A percentile compares a stretch with the other conserved stretches of the same genome.
phyloP scores from a whole-genome alignment of 169 alveolate species.

The Plasmodium inui region DNA sequence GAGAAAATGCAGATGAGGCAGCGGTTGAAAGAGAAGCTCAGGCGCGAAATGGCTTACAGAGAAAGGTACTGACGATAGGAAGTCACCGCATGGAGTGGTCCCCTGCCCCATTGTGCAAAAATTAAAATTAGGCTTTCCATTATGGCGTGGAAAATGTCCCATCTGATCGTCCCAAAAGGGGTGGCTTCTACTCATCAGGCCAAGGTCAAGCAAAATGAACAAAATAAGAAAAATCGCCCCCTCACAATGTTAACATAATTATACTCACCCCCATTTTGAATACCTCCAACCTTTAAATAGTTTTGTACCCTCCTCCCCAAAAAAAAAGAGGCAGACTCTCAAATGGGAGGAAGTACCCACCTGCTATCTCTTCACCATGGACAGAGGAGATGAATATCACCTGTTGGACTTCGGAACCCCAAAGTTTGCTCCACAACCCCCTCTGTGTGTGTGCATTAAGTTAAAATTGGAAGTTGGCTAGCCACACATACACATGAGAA shows the following conservation, averaged over 20 bases:
- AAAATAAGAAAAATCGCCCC: not conserved
- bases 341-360: not conserved
- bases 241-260: not conserved
- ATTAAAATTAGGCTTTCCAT: not conserved
- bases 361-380: not conserved
- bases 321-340: not conserved
- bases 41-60: conserved; percentile 39
- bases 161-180: not conserved
- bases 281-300: not conserved
- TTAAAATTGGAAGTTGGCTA: not conserved
- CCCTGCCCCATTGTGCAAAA: not conserved
- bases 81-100: not conserved
- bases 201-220: not conserved
- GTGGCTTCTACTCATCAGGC: not conserved
- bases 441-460: not conserved
- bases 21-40: conserved; percentile 48
- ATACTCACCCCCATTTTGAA: not conserved
- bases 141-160: not conserved
- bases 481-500: not conserved
- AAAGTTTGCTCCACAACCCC: not conserved
- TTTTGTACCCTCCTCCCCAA: not conserved
- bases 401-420: not conserved
- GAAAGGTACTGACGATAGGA: conserved; percentile 13
- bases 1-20: conserved; percentile 67
- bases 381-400: not conserved